Evolutionary conservation across 2,329 filamentous ascomycete genomes (phyloP).

Genomic region (Lachnellula occidentalis): DNA sequence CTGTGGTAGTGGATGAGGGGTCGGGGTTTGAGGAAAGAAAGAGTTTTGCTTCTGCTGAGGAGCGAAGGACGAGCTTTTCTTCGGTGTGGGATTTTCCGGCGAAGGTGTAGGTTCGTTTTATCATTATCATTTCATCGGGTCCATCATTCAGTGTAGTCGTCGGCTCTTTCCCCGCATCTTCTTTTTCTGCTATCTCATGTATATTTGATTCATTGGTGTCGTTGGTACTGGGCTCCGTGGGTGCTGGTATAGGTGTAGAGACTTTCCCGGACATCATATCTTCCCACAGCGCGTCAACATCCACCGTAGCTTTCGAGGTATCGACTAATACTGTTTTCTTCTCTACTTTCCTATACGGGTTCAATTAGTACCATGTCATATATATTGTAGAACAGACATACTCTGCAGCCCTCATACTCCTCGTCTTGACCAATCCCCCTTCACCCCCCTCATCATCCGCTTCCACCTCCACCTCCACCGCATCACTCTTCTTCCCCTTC

Average conservation of each 20-base stretch:
- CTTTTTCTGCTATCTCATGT: constrained; percentile 1
- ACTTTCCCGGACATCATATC: constrained; percentile 51
- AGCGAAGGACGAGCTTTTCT: constrained; percentile 60
- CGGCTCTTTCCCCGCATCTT: constrained; percentile 3
- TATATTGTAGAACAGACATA: constrained; percentile 31
- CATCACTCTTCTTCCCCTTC: constrained; percentile 30
- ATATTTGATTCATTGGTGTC: background rate
- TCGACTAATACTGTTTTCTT: constrained; percentile 23
- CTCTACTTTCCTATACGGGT: constrained; percentile 17
- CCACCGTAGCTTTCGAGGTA: constrained; percentile 48
- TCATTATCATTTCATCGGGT: constrained; percentile 45
- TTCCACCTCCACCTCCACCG: constrained; percentile 46
- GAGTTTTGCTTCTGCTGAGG: constrained; percentile 61
- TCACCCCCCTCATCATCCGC: constrained; percentile 59
- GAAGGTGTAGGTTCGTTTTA: constrained; percentile 70
- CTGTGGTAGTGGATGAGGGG: constrained; percentile 23
- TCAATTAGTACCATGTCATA: constrained; percentile 1
- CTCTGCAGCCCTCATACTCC: constrained; percentile 63
- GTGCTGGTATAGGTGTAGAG: background rate
- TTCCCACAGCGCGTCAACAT: constrained; percentile 67
- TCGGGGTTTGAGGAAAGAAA: constrained; percentile 47
- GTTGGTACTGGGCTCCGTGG: constrained; percentile 1
- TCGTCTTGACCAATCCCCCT: constrained; percentile 65
- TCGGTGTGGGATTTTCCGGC: constrained; percentile 68
- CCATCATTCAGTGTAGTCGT: constrained; percentile 22